phyloP scores from a whole-genome alignment of 2,329 filamentous ascomycete species.

The Bimuria novae-zelandiae region DNA sequence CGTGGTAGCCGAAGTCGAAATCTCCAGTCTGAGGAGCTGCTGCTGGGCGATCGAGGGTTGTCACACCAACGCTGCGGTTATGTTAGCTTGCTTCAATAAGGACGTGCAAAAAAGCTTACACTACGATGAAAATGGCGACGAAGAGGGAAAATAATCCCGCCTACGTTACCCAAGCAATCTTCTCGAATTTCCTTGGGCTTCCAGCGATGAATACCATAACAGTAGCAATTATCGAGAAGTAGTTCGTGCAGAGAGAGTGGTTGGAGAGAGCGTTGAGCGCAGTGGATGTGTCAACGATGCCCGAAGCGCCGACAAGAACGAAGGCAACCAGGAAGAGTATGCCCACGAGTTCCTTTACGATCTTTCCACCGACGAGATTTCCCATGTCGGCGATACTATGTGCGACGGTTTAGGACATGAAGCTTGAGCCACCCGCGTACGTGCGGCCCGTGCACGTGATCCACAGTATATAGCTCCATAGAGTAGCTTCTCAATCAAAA shows the following conservation, averaged over 20 bases:
- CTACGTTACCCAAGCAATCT: conserved; percentile 67
- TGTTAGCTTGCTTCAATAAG: conserved; percentile 7
- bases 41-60: conserved; percentile 61
- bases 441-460: too few relatives aligned
- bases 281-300: conserved; percentile 64
- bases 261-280: conserved; percentile 65
- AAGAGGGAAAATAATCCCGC: conserved; percentile 64
- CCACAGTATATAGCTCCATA: too few relatives aligned
- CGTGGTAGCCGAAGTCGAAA: conserved; percentile 64
- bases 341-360: conserved; percentile 59
- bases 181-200: conserved; percentile 62
- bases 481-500: too few relatives aligned
- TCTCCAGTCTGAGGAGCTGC: conserved; percentile 63
- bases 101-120: conserved; percentile 39
- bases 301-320: conserved; percentile 60
- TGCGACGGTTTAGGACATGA: too few relatives aligned
- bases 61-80: conserved; percentile 56
- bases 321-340: conserved; percentile 63
- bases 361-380: conserved; percentile 57
- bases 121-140: conserved; percentile 61
- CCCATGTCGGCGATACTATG: conserved; percentile 67
- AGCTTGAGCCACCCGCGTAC: too few relatives aligned
- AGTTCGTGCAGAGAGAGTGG: conserved; percentile 64
- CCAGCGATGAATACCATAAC: conserved; percentile 51
- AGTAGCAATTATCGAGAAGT: conserved; percentile 62